Base-by-base conservation (phyloP, 208 protist species). In the Crithidia bombi region DNA sequence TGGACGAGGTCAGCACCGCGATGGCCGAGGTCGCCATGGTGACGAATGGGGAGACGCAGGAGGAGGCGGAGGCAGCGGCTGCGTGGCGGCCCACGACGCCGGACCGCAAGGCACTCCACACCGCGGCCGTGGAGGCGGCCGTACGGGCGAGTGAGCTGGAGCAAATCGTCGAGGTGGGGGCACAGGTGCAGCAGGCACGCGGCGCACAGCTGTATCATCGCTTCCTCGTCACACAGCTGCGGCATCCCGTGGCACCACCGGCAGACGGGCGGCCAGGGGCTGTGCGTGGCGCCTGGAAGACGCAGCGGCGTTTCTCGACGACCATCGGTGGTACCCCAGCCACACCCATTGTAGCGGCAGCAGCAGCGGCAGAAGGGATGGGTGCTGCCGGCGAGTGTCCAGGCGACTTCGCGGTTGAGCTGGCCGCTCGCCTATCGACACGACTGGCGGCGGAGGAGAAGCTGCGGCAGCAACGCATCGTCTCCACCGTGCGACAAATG, bases 1-100 rank as follows among this genome's bases (percentile, higher is more conserved):
- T 80, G 38, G 90, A 95, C 50, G 87, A 95, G 73, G 52, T 95
- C 38, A 87, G 82, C 76, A 66, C 81, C 9, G 81, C 90, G 2
- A 92, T 95, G 79, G 80, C 84, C 0, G 78, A 86, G 54, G 65
- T 80, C 10, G 83, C 85, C 5, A 51, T 78, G 19, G 73, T 83
- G 57, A 6, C 43, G 17, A 64, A 25, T 43, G 36, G 44, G 17
- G 26, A 47, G 33, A 21, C 10, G 41, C n/a, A 12, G 26, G 44
- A 10, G 10, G 43, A 41, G 6, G 33, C 50, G 6, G 47, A 21
- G 14, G 36, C 36, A 36, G 21, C 32, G 17, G 49, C 43, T 6
- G 44, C 51, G 17, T 78, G 83, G 73, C 75, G 78, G 21, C 81
- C 85, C n/a, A 87, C 81, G 6, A 77, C 81, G 41, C 68, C 85